Percentiles rank a stretch among this genome's conserved stretches.
Conservation (phyloP, 78 protist genomes). For the Acrasis kona region DNA sequence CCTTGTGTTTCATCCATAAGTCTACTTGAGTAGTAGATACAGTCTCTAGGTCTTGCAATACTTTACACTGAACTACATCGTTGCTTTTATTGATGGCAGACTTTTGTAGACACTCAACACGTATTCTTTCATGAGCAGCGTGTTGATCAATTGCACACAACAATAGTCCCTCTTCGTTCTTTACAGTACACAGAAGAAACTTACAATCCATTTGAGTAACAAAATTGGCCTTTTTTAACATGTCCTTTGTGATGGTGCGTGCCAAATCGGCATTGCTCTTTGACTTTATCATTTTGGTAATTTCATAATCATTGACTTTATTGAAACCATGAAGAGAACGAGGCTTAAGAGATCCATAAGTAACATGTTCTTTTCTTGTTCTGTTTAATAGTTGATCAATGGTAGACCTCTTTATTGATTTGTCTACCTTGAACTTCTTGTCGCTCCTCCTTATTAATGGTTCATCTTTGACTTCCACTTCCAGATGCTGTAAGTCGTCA, state of each 20-base stretch:
- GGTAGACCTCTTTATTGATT: too few species aligned
- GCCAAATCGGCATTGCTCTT: background rate
- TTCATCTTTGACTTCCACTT: too few species aligned
- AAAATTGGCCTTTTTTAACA: background rate
- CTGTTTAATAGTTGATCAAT: too few species aligned
- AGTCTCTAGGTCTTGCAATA: background rate
- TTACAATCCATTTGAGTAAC: background rate
- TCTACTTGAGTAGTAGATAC: background rate
- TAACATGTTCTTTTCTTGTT: too few species aligned
- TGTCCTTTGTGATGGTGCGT: background rate
- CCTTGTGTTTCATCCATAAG: background rate
- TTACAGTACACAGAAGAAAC: background rate
- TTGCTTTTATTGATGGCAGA: background rate
- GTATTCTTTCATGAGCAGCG: constrained; percentile 14
- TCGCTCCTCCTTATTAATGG: too few species aligned
- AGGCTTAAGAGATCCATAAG: too few species aligned
- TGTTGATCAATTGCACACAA: background rate
- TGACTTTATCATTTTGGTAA: background rate
- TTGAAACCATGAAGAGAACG: too few species aligned
- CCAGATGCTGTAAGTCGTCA: too few species aligned
- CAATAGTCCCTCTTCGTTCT: background rate
- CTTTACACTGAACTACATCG: too few species aligned
- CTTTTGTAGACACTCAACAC: background rate
- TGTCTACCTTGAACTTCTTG: too few species aligned
- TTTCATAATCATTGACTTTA: background rate